Percentiles rank a stretch among this genome's conserved stretches.
Evolutionary conservation across 176 grass and related monocot genomes (phyloP).

Genomic region (Hordeum vulgare): MorexV3_pseudomolecules_assembly NC_058519.1:620378997-620379496

Average conservation of each 20-base stretch:
- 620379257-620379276: slow-evolving; percentile 76
- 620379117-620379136: slow-evolving; percentile 98
- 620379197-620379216: slow-evolving; percentile 84
- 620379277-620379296: slow-evolving; percentile 78
- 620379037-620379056: slow-evolving; percentile 95
- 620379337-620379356: slow-evolving; percentile 62
- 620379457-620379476: neutral
- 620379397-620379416: neutral
- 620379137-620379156: slow-evolving; percentile 63
- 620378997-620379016: slow-evolving; percentile 60
- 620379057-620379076: slow-evolving; percentile 90
- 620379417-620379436: neutral
- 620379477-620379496: neutral
- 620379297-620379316: slow-evolving; percentile 91
- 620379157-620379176: slow-evolving; percentile 83
- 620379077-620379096: slow-evolving; percentile 80
- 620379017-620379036: slow-evolving; percentile 74
- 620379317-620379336: slow-evolving; percentile 77
- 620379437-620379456: neutral
- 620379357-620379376: slow-evolving; percentile 43
- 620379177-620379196: slow-evolving; percentile 85
- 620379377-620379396: neutral
- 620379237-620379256: slow-evolving; percentile 87
- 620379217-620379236: slow-evolving; percentile 86
- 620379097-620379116: slow-evolving; percentile 88